Evolutionary conservation across 495 filamentous ascomycete species (phyloP), one percentile per base, ranked within the genome.

Genomic region (Hypoxylon cercidicola): DNA sequence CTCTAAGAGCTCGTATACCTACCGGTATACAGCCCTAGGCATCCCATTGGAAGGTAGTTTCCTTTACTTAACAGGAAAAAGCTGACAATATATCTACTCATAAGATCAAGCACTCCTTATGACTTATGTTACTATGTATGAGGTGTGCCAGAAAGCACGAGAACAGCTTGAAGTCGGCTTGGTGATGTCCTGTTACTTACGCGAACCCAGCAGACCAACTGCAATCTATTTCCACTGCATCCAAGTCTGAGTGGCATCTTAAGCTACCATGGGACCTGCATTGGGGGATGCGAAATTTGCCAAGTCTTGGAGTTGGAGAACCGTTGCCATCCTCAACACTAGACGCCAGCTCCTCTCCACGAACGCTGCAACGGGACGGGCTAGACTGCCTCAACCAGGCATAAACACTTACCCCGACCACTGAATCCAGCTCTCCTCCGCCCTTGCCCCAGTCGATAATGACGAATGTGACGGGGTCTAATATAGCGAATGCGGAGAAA

Each of bases 401-500:
- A 37, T 37, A 5, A 11, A 13, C 4, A 21, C 43, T 47, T 28
- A 32, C 41, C 43, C 58, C 25, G 49, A 51, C 3, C 18, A 45
- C 41, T 47, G n/a, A 54, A 48, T 40, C 8, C 18, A 48, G 25
- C 10, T 45, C 16, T 47, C 25, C 25, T 46, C 51, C 47, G 46
- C 25, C 55, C 32, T 55, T 54, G 59, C 54, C 54, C 64, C 49
- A 55, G 64, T 40, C 25, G 1, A 47, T 9, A 21, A 43, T 35
- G 37, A 20, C 46, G 41, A 61, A 48, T 56, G 10, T 47, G 28
- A 67, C 64, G 57, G 64, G 41, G 32, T 9, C 30, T 57, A 53
- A 67, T 67, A 57, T 58, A 45, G 53, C 64, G 59, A 62, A 28
- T 68, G 64, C 64, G 64, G 64, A 68, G 58, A 59, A 68, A 68